Base-by-base conservation (phyloP, 148 eudicot species). In the Tetragonia tetragonoides region DNA sequence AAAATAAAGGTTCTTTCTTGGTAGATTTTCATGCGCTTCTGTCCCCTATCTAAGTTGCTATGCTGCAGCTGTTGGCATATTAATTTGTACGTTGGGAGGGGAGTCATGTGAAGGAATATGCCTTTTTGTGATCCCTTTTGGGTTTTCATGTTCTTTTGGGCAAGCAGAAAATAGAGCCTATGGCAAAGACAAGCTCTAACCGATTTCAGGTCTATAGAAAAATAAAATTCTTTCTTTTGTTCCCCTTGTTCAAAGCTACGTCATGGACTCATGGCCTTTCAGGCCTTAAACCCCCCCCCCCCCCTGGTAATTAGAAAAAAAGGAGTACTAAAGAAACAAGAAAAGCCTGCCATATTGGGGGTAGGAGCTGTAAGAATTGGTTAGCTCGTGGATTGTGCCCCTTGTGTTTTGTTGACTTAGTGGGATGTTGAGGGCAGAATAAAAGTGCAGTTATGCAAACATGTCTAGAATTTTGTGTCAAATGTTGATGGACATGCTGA, bases 71-170 rank as follows among this genome's bases (percentile, higher is more conserved):
- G 47, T 9, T 15, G 18, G n/a, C 21, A 66, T 40, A 15, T 66
- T 15, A 66, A 11, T 39, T 16, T 3, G 10, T 39, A 21, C 1
- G 72, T 42, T n/a, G 11, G 6, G 34, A 20, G 20, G 53, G 15
- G 15, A 68, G 37, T 42, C 72, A 68, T 24, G 47, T 42, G 53
- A 54, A 68, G 34, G 72, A 68, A 68, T 41, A 21, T 42, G 72
- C 37, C 44, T 68, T 68, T 21, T 42, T 42, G 54, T 68, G 72
- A 44, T 8, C 37, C 37, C 11, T 41, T 42, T 68, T 46, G n/a
- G 12, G n/a, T 44, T 68, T 21, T 44, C 54, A 41, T 68, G 6
- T 44, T 68, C 4, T 8, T 68, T 68, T 68, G 17, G 47, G 42
- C 5, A 7, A 7, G 37, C 17, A 8, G 70, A n/a, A 68, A 14